Conservation (phyloP, 257 asterid genomes). For the Linderniella brevidens region DNA sequence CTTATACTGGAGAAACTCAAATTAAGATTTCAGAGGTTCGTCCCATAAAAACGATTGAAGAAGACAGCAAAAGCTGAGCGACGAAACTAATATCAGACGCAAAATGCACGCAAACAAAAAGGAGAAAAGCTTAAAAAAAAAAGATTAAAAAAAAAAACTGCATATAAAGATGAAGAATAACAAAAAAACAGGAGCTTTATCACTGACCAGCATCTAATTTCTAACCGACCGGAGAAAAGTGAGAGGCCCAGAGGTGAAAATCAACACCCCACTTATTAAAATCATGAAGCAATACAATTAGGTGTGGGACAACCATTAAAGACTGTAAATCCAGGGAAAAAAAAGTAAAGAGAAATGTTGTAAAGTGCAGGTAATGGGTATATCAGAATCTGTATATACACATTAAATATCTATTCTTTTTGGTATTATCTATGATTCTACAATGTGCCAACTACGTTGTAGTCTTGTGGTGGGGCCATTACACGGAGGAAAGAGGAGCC, state of each 20-base stretch:
- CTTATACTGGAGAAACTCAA: no score
- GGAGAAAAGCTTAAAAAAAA: neutral
- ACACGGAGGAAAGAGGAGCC: no score
- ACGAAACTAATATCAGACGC: neutral
- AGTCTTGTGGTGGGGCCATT: no score
- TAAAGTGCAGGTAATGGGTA: slow-evolving; percentile 23
- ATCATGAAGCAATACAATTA: slow-evolving; percentile 9
- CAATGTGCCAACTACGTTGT: neutral
- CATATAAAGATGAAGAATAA: neutral
- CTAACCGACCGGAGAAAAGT: slow-evolving; percentile 41
- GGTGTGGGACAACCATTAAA: neutral
- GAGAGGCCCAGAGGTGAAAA: slow-evolving; percentile 17
- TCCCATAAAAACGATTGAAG: no score
- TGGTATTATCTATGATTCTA: no score
- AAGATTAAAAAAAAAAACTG: no score
- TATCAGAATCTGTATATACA: slow-evolving; percentile 49
- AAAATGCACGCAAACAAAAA: slow-evolving; percentile 9
- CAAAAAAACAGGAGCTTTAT: slow-evolving; percentile 1
- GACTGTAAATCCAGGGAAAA: neutral
- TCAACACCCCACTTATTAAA: slow-evolving; percentile 30
- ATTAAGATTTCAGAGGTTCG: no score
- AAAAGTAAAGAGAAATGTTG: no score
- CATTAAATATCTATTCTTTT: no score
- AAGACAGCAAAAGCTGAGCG: no score
- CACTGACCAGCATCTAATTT: slow-evolving; percentile 20